Percentiles rank a stretch among this genome's conserved stretches.
Conservation (phyloP, 2,329 filamentous ascomycete species). For the Hansfordia pulvinata region DNA sequence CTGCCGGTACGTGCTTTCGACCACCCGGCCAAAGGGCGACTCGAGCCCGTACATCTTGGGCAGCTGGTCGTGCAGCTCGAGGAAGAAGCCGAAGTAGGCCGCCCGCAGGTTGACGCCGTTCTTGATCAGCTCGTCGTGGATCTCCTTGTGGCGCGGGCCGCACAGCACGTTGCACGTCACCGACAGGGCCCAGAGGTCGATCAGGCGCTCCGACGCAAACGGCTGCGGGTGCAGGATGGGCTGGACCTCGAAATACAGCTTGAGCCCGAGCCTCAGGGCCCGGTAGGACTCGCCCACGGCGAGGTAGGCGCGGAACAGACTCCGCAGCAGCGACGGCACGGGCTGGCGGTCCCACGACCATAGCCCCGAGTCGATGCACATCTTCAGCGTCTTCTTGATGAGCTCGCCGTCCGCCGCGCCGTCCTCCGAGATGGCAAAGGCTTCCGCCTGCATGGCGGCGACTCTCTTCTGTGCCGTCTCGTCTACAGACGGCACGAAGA, state of each 20-base stretch:
- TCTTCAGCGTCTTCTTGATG: constrained; percentile 8
- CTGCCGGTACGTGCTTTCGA: constrained; percentile 10
- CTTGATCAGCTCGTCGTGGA: constrained; percentile 10
- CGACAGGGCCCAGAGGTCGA: constrained; percentile 10
- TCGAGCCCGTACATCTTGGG: constrained; percentile 9
- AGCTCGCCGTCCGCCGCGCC: constrained; percentile 6
- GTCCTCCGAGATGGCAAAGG: constrained; percentile 8
- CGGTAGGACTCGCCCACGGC: constrained; percentile 8
- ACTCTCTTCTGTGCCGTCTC: constrained; percentile 7
- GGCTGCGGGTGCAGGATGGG: constrained; percentile 9
- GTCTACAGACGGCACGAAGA: constrained; percentile 4
- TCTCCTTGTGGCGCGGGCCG: constrained; percentile 6
- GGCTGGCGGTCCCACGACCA: constrained; percentile 13
- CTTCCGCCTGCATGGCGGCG: constrained; percentile 12
- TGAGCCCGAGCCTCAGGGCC: constrained; percentile 11
- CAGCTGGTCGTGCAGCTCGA: constrained; percentile 11
- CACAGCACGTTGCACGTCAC: constrained; percentile 12
- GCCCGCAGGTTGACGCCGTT: constrained; percentile 11
- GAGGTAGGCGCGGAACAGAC: constrained; percentile 10
- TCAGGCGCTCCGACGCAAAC: constrained; percentile 11
- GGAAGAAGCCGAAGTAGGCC: constrained; percentile 12
- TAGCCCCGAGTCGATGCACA: constrained; percentile 13
- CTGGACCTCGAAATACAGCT: constrained; percentile 12
- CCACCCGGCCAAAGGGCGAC: constrained; percentile 10
- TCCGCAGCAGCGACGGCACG: constrained; percentile 10